Evolutionary conservation across 2,329 filamentous ascomycete genomes (phyloP).

Genomic region (Trichoderma atroviride): DNA sequence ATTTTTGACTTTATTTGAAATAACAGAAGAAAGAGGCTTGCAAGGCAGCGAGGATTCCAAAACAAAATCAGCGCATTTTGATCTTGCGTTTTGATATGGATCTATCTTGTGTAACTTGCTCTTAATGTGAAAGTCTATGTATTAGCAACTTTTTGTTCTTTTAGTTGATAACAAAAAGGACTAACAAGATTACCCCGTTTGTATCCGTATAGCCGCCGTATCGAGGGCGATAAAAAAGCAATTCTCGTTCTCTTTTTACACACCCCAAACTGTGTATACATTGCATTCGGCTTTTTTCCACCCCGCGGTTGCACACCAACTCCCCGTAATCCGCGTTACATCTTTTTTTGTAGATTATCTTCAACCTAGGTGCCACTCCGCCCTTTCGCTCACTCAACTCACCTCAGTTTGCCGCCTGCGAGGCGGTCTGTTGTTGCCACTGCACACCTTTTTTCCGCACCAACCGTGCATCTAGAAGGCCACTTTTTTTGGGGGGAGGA

Average conservation of each 20-base stretch:
- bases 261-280: conserved; percentile 3
- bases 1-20: background rate
- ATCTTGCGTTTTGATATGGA: background rate
- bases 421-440: background rate
- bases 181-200: background rate
- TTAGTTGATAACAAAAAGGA: background rate
- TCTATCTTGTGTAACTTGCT: background rate
- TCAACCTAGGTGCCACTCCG: conserved; percentile 19
- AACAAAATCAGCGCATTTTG: background rate
- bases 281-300: background rate
- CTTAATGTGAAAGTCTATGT: background rate
- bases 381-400: background rate
- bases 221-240: background rate
- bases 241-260: background rate
- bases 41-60: background rate
- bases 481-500: background rate
- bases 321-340: conserved; percentile 4
- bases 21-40: background rate
- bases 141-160: background rate
- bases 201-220: background rate
- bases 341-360: background rate
- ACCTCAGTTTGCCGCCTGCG: background rate
- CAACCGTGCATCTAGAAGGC: conserved; percentile 3
- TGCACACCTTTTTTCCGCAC: background rate
- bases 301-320: conserved; percentile 1